phyloP scores from a whole-genome alignment of 805 yeast genomes.

The Wickerhamiella occidentalis region DNA sequence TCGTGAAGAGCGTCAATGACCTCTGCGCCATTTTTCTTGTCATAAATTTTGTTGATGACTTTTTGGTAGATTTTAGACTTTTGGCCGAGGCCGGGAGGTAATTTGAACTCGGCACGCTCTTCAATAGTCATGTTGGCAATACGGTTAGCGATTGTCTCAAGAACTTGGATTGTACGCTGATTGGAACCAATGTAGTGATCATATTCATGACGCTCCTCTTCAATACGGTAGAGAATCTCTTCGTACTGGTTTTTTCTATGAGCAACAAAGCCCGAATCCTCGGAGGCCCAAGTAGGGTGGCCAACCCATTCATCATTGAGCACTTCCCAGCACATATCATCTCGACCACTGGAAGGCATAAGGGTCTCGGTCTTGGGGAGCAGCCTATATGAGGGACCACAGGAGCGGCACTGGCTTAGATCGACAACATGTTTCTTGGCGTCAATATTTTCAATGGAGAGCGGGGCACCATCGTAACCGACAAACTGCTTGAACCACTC shows the following conservation, averaged over 20 bases:
- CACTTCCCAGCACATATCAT: conserved; percentile 98
- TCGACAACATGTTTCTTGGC: conserved; percentile 88
- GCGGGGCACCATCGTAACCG: conserved; percentile 75
- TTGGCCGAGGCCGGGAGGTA: conserved; percentile 90
- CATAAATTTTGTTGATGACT: conserved; percentile 84
- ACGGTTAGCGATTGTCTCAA: conserved; percentile 89
- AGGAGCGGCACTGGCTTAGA: conserved; percentile 78
- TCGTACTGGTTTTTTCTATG: conserved; percentile 97
- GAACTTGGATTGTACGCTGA: conserved; percentile 83
- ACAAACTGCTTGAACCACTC: conserved; percentile 90
- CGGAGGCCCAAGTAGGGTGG: conserved; percentile 99
- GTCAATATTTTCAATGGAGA: conserved; percentile 72
- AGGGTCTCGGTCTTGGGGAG: conserved; percentile 87
- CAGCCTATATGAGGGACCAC: conserved; percentile 89
- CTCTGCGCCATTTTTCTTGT: conserved; percentile 88
- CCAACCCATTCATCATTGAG: conserved; percentile 98
- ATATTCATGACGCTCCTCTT: conserved; percentile 95
- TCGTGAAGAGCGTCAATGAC: conserved; percentile 93
- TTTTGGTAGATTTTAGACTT: conserved; percentile 90
- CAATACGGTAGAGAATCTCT: conserved; percentile 86
- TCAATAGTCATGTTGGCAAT: conserved; percentile 86
- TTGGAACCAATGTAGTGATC: conserved; percentile 94
- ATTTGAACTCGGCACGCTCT: conserved; percentile 71
- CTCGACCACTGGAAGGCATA: conserved; percentile 97
- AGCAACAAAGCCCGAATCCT: conserved; percentile 97